phyloP scores from a whole-genome alignment of 257 asterid species.

The Nicotiana otophora region DNA sequence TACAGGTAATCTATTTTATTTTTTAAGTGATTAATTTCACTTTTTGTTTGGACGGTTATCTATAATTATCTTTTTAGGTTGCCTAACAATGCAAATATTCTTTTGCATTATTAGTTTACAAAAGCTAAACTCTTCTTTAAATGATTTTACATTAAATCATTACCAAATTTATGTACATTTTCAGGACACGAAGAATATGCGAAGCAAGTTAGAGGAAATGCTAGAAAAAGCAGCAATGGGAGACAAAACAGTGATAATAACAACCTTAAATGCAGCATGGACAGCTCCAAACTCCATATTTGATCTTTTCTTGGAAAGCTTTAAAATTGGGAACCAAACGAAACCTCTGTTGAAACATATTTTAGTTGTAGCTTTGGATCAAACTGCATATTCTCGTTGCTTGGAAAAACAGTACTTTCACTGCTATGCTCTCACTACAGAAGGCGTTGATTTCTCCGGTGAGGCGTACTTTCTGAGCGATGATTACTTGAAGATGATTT shows the following conservation, averaged over 20 bases:
- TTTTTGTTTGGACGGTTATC: no score
- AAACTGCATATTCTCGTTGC: slow-evolving; percentile 47
- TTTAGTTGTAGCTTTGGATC: slow-evolving; percentile 47
- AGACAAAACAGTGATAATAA: slow-evolving; percentile 52
- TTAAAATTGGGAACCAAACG: slow-evolving; percentile 52
- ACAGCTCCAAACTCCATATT: slow-evolving; percentile 46
- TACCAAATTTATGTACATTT: neutral
- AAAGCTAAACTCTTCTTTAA: neutral
- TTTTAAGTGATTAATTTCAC: no score
- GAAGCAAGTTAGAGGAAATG: slow-evolving; percentile 22
- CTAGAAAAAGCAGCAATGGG: slow-evolving; percentile 43
- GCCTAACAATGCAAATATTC: no score
- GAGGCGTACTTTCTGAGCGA: slow-evolving; percentile 42
- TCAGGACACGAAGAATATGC: slow-evolving; percentile 3
- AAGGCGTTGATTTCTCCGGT: slow-evolving; percentile 48
- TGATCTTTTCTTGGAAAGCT: slow-evolving; percentile 55
- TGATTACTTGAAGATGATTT: slow-evolving; percentile 56
- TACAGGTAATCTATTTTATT: no score
- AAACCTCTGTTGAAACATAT: slow-evolving; percentile 34
- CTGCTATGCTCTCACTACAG: slow-evolving; percentile 42
- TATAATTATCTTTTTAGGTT: no score
- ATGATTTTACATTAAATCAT: no score
- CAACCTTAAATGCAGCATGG: slow-evolving; percentile 63
- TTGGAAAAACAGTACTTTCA: slow-evolving; percentile 20
- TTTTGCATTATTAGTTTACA: no score